Evolutionary conservation across 306 rosid species (phyloP), one percentile per base, ranked within the genome.

Genomic region (Quercus mongolica): DNA sequence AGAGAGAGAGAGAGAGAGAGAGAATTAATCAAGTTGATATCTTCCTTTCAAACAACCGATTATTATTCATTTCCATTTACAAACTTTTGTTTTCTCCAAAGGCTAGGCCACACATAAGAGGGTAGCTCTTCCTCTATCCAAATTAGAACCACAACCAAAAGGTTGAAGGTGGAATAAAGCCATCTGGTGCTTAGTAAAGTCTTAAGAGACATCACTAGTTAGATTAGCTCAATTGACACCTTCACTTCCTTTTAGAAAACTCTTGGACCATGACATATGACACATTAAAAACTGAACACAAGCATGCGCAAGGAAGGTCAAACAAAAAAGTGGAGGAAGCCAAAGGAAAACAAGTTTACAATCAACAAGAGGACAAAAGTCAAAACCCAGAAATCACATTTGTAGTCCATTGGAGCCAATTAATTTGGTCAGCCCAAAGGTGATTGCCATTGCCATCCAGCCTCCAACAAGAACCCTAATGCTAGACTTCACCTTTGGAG

Each of bases 401-500:
- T 31, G 21, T 8, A 65, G 18, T 31, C 64, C 65, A 30, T 5
- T 13, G 31, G 23, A 65, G 20, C 13, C 64, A 65, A 76, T 65
- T 28, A 76, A 52, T 56, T 30, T 65, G 21, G 78, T 83, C 20
- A 87, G 74, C 17, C 86, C 91, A 74, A 64, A 87, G 41, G 93
- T 87, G 71, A 89, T 33, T 54, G 81, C 75, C 89, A 83, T 89
- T 30, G 93, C 88, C 73, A 85, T 5, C 93, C 88, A 89, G 0
- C 88, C 93, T 25, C 93, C 91, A 79, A 79, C 6, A 2, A 89
- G 83, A 46, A 89, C 79, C 83, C 92, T 87, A 0, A 26, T 1
- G 79, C 81, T 70, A 79, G 90, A 62, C 41, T 57, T 85, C 1
- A 51, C 1, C 52, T 25, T 51, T 3, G 81, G 76, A 14, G 86